phyloP scores from a whole-genome alignment of 371 early-diverging fungal species.

The Saksenaea oblongispora region DNA sequence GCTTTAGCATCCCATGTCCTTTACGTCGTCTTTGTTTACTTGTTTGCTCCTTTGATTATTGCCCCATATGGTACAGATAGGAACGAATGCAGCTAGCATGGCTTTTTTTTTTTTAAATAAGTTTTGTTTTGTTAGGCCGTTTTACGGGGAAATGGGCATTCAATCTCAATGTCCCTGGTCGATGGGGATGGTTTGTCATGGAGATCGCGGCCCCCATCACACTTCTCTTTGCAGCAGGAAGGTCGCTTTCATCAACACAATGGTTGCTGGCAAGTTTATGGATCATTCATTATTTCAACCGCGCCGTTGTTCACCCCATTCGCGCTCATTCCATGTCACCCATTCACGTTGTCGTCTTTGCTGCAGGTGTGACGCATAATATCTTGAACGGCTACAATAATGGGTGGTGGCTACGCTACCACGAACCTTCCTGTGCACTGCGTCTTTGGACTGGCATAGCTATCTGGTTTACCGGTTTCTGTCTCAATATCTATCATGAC shows the following conservation, averaged over 20 bases:
- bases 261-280: constrained; percentile 36
- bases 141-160: constrained; percentile 28
- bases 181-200: constrained; percentile 45
- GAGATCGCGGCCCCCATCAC: constrained; percentile 38
- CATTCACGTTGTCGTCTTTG: constrained; percentile 31
- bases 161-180: constrained; percentile 29
- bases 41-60: not conserved
- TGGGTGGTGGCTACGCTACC: constrained; percentile 51
- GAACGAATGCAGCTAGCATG: too few species aligned
- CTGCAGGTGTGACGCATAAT: constrained; percentile 45
- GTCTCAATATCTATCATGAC: constrained; percentile 61
- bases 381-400: constrained; percentile 63
- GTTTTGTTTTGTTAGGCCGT: constrained; percentile 15
- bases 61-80: not conserved
- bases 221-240: constrained; percentile 9
- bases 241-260: constrained; percentile 25
- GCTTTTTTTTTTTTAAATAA: not conserved
- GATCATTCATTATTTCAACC: constrained; percentile 61
- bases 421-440: constrained; percentile 9
- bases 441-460: constrained; percentile 27
- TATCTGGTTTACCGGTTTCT: constrained; percentile 50
- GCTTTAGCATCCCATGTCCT: not conserved
- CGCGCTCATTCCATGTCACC: constrained; percentile 55
- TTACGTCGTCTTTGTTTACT: not conserved
- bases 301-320: constrained; percentile 56